Conservation (phyloP, 306 rosid species). For the Cucurbita argyrosperma region DNA sequence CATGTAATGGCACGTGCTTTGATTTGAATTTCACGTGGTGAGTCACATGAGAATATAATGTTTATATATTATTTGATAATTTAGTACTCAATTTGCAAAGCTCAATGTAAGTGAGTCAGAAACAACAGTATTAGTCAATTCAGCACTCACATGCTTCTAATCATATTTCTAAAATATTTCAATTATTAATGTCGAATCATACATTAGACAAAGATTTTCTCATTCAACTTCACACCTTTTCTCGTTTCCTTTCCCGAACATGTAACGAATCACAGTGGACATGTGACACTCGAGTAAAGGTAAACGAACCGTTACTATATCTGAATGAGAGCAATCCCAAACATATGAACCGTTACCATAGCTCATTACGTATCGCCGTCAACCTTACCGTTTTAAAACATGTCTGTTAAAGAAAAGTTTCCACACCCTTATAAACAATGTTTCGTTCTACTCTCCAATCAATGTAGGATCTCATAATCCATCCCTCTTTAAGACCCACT, state of each 20-base stretch:
- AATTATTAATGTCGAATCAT: neutral
- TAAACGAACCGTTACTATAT: no score
- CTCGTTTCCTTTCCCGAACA: neutral
- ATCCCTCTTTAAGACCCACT: no score
- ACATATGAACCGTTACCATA: no score
- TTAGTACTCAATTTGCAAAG: neutral
- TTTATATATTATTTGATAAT: neutral
- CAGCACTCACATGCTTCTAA: conserved; percentile 1
- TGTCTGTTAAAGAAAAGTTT: no score
- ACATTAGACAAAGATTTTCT: neutral
- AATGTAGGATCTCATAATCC: no score
- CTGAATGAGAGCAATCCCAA: no score
- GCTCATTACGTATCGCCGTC: no score
- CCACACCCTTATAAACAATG: no score
- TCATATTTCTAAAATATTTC: neutral
- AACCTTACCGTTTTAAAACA: no score
- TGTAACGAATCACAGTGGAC: no score
- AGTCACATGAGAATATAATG: neutral
- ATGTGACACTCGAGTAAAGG: no score
- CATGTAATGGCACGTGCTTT: neutral
- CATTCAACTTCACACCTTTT: neutral
- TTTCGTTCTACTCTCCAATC: no score
- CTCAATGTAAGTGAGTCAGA: neutral
- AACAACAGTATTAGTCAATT: neutral
- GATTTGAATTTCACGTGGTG: conserved; percentile 4